Base-by-base conservation (phyloP, 2,329 filamentous ascomycete genomes). In the Cladosporium halotolerans region DNA sequence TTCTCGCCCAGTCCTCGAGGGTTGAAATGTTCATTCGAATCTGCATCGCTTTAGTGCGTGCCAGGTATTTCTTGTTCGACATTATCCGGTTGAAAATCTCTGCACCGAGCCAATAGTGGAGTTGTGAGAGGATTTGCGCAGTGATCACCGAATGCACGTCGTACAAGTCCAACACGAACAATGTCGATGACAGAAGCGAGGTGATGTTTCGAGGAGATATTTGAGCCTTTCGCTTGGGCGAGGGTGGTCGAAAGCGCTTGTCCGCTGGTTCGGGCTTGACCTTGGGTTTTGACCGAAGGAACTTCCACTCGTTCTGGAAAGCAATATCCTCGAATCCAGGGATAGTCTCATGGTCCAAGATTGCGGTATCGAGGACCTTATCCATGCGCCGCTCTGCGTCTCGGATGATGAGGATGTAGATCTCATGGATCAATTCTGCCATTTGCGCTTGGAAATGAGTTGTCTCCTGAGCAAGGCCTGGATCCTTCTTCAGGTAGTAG, bases 1-100 rank as follows among this genome's bases (percentile, higher is more conserved):
- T 80, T 31, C 92, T 81, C 1, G 93, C 92, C 93, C 93, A 99
- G 66, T 99, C 93, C 70, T 99, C 93, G 16, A 99, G 76, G 7
- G 85, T 86, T 0, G 93, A 97, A 6, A 99, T 84, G 68, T 99
- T 99, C 91, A 99, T 97, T 60, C 93, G 88, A 62, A 99, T 97
- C 69, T 99, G 93, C 93, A 99, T 99, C 3, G 93, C 93, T 71
- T 99, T 99, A 14, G 93, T 99, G 50, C 93, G 82, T 5, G 93
- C 92, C 9, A 99, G 78, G 65, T 96, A 99, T 68, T 92, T 91
- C 59, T 89, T 83, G 65, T 95, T 96, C 31, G 88, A 92, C 88
- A 99, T 96, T 70, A 99, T 88, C 55, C 92, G 86, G 70, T 99
- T 99, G 75, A 99, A 99, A 8, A 97, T 81, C 71, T 99, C 93